A percentile compares a stretch with the other conserved stretches of the same genome.
Evolutionary conservation across 495 filamentous ascomycete genomes (phyloP).

Genomic region (Podospora tetraspora): DNA sequence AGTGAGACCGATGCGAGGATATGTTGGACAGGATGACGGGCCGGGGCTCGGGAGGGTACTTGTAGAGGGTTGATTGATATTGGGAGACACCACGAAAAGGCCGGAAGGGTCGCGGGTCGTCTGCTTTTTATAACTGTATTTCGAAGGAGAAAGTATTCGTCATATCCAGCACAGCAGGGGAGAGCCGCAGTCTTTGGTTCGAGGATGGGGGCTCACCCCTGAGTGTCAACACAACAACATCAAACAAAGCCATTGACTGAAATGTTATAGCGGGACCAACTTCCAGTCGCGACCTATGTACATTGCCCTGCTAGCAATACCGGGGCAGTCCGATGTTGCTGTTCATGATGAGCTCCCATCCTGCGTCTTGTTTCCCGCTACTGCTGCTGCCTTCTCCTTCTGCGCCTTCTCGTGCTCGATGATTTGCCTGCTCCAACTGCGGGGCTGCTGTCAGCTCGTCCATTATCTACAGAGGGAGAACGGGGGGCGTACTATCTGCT

Average conservation of each 20-base stretch:
- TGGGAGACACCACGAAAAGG: not conserved
- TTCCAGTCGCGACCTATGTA: not conserved
- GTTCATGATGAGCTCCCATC: not conserved
- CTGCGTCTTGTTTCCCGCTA: conserved; percentile 4
- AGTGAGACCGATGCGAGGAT: not conserved
- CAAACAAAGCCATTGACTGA: not conserved
- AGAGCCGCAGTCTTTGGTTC: not conserved
- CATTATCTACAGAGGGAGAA: not conserved
- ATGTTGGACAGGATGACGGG: not conserved
- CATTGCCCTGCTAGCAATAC: not conserved
- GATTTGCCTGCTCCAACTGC: conserved; percentile 88
- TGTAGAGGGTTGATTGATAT: not conserved
- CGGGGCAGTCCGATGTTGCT: not conserved
- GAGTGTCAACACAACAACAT: not conserved
- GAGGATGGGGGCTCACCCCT: not conserved
- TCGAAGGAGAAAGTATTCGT: not conserved
- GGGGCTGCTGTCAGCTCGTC: conserved; percentile 11
- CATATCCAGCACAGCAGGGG: not conserved
- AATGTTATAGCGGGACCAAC: not conserved
- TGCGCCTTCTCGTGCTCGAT: conserved; percentile 75
- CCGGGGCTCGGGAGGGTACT: not conserved
- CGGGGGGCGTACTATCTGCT: conserved; percentile 77
- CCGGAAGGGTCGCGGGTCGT: not conserved
- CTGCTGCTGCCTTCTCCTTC: conserved; percentile 40
- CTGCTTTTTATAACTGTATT: not conserved